These are phyloP conservation scores for Pseudogymnoascus sp. DNA, from an alignment of 2,329 filamentous ascomycete species.

Conservation along the genomic window DNA sequence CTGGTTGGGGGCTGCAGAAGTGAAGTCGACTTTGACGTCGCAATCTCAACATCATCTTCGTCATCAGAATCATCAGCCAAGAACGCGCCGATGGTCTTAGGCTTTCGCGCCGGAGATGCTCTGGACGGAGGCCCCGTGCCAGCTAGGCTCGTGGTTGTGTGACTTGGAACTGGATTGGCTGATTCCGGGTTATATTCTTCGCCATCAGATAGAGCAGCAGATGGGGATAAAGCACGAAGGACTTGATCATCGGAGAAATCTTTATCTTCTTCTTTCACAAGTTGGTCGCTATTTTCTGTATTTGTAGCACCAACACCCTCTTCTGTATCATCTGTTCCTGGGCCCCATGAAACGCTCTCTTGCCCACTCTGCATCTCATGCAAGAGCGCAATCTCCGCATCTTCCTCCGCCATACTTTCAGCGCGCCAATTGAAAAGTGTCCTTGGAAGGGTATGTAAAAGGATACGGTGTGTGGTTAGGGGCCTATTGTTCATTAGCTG, in stretches of 20 bases:
- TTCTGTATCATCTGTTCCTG: conserved; percentile 20
- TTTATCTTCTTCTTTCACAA: conserved; percentile 29
- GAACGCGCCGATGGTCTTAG: conserved; percentile 29
- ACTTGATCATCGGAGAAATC: conserved; percentile 30
- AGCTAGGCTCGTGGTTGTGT: conserved; percentile 23
- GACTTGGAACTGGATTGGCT: conserved; percentile 21
- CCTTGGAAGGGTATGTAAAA: not conserved
- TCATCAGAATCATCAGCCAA: conserved; percentile 32
- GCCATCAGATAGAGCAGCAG: conserved; percentile 26
- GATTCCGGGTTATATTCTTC: conserved; percentile 27
- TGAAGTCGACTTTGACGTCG: conserved; percentile 17
- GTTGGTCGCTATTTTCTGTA: conserved; percentile 30
- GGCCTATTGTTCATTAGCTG: conserved; percentile 2
- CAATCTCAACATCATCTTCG: conserved; percentile 23
- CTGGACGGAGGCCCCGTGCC: conserved; percentile 28
- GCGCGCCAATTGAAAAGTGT: not conserved
- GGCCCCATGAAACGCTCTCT: conserved; percentile 26
- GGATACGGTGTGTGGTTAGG: not conserved
- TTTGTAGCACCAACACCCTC: conserved; percentile 28
- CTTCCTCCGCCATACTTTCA: conserved; percentile 29
- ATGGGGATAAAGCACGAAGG: conserved; percentile 31
- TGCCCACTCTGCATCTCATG: conserved; percentile 30
- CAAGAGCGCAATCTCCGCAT: conserved; percentile 31
- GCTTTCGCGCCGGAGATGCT: conserved; percentile 21
- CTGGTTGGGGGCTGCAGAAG: conserved; percentile 23